Base-by-base conservation (phyloP, 352 stramenopile species). In the Pythium scleroteichum region DNA sequence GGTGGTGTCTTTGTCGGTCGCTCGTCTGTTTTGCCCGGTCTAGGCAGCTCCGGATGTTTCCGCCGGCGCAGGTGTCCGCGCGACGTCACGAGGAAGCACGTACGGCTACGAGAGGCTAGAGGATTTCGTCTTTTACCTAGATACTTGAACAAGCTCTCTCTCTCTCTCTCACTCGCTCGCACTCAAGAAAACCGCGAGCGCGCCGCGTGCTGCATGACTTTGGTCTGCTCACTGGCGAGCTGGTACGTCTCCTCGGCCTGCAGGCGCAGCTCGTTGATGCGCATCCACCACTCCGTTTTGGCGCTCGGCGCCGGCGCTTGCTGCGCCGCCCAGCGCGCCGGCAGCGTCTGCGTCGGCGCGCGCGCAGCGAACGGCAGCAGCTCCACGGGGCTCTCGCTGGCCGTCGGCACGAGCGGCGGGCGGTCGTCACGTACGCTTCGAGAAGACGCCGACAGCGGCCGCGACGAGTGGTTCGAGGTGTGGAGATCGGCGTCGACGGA, bases 241-340 rank as follows among this genome's bases (percentile, higher is more conserved):
- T 45, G 59, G 26, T 66, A 66, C 7, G 59, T 55, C 26, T 66
- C 29, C 44, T 66, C 59, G 41, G 59, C 59, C 17, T 56, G 49
- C n/a, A 55, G 51, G 3, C 49, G 49, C 19, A 64, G 38, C 35
- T 49, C 47, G 14, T 64, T 55, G 29, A 64, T 58, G 6, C 49
- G 57, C 24, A 46, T 57, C 46, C 49, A 57, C 47, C 44, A 29
- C 16, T 40, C 2, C 32, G 27, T 38, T 4, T 27, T 48, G 17
- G 46, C 54, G 10, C 24, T 46, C 22, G 49, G 12, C 14, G 14
- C 8, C 8, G 49, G 49, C 19, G 20, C 16, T 14, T 56, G 49
- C 14, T 22, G 26, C 19, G 20, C 32, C 1, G n/a, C 29, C 29
- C 19, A 41, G 24, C 17, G 48, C n/a, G 48, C 29, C 17, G 48